A percentile compares a stretch with the other conserved stretches of the same genome.
phyloP scores from a whole-genome alignment of 805 yeast genomes.

The Suhomyces kilbournensis region DNA sequence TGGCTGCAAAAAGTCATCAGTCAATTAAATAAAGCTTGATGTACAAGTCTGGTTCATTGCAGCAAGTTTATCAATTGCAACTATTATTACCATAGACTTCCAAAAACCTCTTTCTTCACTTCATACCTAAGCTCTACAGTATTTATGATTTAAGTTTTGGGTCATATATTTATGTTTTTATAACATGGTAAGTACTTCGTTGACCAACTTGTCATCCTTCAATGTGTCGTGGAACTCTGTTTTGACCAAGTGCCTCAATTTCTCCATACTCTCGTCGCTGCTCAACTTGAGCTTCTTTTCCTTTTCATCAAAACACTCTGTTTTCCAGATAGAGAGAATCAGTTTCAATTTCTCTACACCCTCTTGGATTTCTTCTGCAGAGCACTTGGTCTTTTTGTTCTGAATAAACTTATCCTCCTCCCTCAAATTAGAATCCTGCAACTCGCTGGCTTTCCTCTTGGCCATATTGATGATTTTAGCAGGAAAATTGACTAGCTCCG shows the following conservation, averaged over 20 bases:
- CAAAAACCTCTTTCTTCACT: too few species aligned
- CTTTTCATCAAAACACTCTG: constrained; percentile 31
- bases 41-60: too few species aligned
- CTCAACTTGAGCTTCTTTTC: constrained; percentile 20
- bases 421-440: constrained; percentile 54
- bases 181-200: constrained; percentile 42
- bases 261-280: constrained; percentile 38
- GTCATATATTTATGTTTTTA: constrained; percentile 11
- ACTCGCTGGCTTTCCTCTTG: constrained; percentile 84
- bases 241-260: constrained; percentile 36
- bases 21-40: too few species aligned
- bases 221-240: constrained; percentile 15
- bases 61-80: too few species aligned
- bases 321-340: constrained; percentile 56
- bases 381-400: constrained; percentile 50
- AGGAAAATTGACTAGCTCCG: constrained; percentile 93
- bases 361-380: constrained; percentile 46
- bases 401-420: constrained; percentile 41
- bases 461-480: constrained; percentile 90
- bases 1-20: too few species aligned
- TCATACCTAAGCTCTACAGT: too few species aligned
- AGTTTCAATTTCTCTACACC: constrained; percentile 52
- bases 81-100: too few species aligned
- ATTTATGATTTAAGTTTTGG: too few species aligned
- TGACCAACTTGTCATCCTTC: constrained; percentile 39